Base-by-base conservation (phyloP, 1,284 basidiomycete genomes). In the Schizophyllum amplum region DNA sequence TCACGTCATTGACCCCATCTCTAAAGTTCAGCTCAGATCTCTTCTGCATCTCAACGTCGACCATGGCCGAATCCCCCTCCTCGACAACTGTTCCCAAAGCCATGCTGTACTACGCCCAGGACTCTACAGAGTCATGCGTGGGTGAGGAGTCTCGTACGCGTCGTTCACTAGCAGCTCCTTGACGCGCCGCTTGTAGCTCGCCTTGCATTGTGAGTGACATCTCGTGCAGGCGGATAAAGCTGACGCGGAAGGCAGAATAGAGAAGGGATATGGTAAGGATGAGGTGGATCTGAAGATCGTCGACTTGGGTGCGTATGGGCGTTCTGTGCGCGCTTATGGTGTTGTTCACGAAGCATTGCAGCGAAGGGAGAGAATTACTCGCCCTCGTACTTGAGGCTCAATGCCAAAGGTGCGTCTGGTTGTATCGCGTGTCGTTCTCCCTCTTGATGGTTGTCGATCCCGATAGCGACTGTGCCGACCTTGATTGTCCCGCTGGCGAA, bases 401-500 rank as follows among this genome's bases (percentile, higher is more conserved):
- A 91, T 68, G 76, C 84, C 47, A 85, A 88, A 67, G 90, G 89
- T 82, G 64, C 23, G 59, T 52, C n/a, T n/a, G n/a, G n/a, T n/a
- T n/a, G n/a, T n/a, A n/a, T n/a, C n/a, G n/a, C n/a, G n/a, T n/a
- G n/a, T n/a, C n/a, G n/a, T n/a, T n/a, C n/a, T n/a, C n/a, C n/a
- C n/a, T n/a, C n/a, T n/a, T n/a, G n/a, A n/a, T n/a, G 33, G 33
- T 42, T 24, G 23, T 27, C 4, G 33, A 52, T 48, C 33, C 26
- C 51, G 52, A 27, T 61, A 88, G 90, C 83, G 13, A 91, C 87
- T n/a, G 80, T 94, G 0, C 92, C 92, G 4, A 88, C 88, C 0
- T 74, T 96, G 49, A 85, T 94, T 22, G 91, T 94, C 3, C 92
- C 92, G 90, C 20, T 74, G 84, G 63, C 86, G 86, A 64, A 90